Base-by-base conservation (phyloP, 2,329 filamentous ascomycete genomes). In the Colletotrichum tropicicola region DNA sequence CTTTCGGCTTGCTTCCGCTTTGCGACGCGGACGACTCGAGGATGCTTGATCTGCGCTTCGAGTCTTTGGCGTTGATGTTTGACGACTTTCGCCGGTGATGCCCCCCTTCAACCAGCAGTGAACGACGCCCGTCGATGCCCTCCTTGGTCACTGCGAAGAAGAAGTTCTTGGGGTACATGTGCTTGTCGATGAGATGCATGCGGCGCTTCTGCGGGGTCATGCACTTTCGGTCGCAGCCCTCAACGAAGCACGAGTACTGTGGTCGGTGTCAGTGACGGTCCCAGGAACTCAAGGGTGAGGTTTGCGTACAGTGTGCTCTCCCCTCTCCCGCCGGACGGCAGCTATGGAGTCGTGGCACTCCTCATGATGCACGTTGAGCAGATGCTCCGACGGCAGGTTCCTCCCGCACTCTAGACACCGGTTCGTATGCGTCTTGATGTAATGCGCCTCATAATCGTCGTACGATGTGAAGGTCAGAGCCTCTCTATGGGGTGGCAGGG, bases 171-270 rank as follows among this genome's bases (percentile, higher is more conserved):
- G 94, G 95, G 74, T 96, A 99, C 79, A 91, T 86, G 78, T 99
- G 96, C 80, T 97, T 98, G 82, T 97, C 94, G 70, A 97, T 93
- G 69, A 97, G 84, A 81, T 99, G 95, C 75, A 93, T 88, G 32
- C 92, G 87, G 45, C 96, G 88, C 78, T 97, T 98, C 72, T 92
- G 89, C 28, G 91, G 89, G 4, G 92, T 94, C 59, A 87, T 89
- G 79, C 94, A 98, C 74, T 93, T 90, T 69, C 92, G 88, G 64
- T 96, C 92, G 77, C 96, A 99, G 51, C 86, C 90, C 73, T 97
- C 92, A 6, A 98, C 89, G 72, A 98, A 97, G 79, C 96, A 99
- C 5, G 88, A 89, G 78, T 91, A 98, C 89, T 96, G 65, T 13
- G 25, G 32, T 3, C 45, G 54, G 23, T 54, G 65, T 72, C 54